Base-by-base conservation (phyloP, 106 monocot species). In the Dioscorea dumetorum region DNA sequence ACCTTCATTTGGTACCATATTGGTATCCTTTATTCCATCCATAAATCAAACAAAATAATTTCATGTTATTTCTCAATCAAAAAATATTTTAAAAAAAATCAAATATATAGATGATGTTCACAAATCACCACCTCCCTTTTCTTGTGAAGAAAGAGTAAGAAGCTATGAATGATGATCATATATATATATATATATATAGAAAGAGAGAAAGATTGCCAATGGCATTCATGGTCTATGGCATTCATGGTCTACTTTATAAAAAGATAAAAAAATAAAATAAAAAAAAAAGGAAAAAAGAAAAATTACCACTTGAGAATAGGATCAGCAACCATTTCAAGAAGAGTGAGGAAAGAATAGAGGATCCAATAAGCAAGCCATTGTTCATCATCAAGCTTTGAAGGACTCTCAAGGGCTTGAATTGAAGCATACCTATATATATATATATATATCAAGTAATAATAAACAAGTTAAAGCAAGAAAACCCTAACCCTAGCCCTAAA, bases 321-420 rank as follows among this genome's bases (percentile, higher is more conserved):
- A 53, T 79, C 53, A 6, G 73, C 73, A 1, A 73, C 63, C 76
- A 88, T 84, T 56, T 88, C 88, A 20, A 71, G 3, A 33, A 88
- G 75, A 28, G 88, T 81, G 18, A 88, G 57, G 48, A 88, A 84
- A 15, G 88, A 84, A 67, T 88, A 88, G 22, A 88, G 57, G 33
- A 84, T 84, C 88, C 88, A 88, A 49, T 88, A 88, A 1, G 88
- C 78, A 24, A 88, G 52, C 88, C 88, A 88, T 67, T 88, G 88
- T 70, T 88, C 81, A 54, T 88, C 84, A 18, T 88, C 81, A 0
- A 79, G 60, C 66, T 84, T 84, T 1, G 81, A 63, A 4, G 81
- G 70, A 69, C 70, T 88, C 63, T 88, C 88, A 13, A 88, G 75
- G 0, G 88, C 88, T 16, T 70, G 72, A 35, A 81, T 57, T 22